Percentiles rank a stretch among this genome's conserved stretches.
Conservation (phyloP, 768 basidiomycete genomes). For the Leccinum arenicola region DNA sequence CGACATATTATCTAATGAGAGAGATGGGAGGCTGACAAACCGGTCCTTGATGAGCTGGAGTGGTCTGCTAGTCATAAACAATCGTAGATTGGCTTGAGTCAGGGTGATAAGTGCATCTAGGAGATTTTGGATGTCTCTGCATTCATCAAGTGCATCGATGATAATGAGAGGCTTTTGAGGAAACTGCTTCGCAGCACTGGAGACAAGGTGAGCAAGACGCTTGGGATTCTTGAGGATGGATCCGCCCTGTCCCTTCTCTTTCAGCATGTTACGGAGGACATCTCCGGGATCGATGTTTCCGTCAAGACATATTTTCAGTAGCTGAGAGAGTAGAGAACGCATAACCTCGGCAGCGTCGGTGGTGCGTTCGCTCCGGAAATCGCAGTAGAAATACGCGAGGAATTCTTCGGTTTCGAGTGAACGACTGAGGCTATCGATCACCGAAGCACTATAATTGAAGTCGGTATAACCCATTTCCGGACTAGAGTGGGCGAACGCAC, state of each 20-base stretch:
- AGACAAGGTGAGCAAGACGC: not conserved
- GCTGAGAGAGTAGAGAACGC: not conserved
- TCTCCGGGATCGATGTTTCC: not conserved
- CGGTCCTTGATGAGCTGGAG: constrained; percentile 9
- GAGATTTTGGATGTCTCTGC: constrained; percentile 3
- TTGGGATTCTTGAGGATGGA: not conserved
- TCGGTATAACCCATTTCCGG: not conserved
- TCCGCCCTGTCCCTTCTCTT: not conserved
- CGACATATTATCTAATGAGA: constrained; percentile 6
- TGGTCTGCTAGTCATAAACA: constrained; percentile 13
- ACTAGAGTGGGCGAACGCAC: not conserved
- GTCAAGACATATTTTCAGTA: not conserved
- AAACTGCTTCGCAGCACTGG: not conserved
- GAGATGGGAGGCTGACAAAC: not conserved
- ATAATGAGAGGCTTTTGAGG: constrained; percentile 1
- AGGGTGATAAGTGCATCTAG: not conserved
- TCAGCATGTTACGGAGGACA: not conserved
- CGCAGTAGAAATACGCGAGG: not conserved
- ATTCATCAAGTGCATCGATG: constrained; percentile 20
- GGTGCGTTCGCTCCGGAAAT: not conserved
- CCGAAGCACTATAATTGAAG: not conserved
- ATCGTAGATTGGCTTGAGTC: not conserved
- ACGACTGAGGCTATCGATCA: not conserved
- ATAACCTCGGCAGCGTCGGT: not conserved
- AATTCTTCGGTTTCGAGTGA: not conserved